These are phyloP conservation scores for Durusdinium trenchii DNA, from an alignment of 73 alveolate species.

Conservation along the genomic window DNA sequence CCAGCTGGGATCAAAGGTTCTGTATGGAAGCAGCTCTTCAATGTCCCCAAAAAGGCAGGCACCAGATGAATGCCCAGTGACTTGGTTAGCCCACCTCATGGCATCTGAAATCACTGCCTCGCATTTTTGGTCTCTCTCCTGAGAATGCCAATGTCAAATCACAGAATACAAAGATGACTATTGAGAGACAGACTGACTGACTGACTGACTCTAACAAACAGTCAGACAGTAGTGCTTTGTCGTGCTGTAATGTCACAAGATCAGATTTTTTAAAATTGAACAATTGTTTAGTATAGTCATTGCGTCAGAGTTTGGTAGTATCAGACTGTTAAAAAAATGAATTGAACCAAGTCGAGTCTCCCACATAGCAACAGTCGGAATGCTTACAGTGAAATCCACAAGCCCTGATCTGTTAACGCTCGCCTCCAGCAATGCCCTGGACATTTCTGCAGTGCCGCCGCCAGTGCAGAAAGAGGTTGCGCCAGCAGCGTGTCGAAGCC, in stretches of 20 bases:
- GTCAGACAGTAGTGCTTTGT: not conserved
- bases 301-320: not conserved
- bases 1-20: too few species aligned
- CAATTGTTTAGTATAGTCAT: not conserved
- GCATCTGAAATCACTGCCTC: not conserved
- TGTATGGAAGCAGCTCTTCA: not conserved
- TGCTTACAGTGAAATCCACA: not conserved
- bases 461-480: constrained; percentile 36
- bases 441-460: constrained; percentile 10
- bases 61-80: not conserved
- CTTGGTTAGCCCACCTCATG: not conserved
- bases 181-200: not conserved
- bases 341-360: not conserved
- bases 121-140: not conserved
- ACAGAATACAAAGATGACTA: not conserved
- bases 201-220: not conserved
- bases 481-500: not conserved
- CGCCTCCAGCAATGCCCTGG: not conserved
- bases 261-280: not conserved
- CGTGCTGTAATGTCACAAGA: not conserved
- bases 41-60: constrained; percentile 27
- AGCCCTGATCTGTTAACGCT: not conserved
- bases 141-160: not conserved
- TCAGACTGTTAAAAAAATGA: not conserved
- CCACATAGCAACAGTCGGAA: constrained; percentile 48